Evolutionary conservation across 306 rosid species (phyloP), one percentile per base, ranked within the genome.

Genomic region (Echinosophora koreensis): DNA sequence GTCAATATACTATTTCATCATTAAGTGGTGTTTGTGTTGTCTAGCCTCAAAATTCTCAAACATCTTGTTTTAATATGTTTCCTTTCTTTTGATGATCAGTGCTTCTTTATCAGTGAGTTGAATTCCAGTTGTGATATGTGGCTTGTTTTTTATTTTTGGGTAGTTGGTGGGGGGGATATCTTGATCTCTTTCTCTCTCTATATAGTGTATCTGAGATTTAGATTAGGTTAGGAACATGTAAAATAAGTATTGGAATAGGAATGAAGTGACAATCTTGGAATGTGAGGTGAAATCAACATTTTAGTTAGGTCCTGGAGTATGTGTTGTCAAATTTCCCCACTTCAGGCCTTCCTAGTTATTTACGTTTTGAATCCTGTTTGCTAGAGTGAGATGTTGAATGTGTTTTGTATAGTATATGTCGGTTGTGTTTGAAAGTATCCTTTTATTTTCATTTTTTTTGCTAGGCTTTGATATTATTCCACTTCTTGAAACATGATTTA

Each of bases 401-500:
- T n/a, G n/a, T n/a, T n/a, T n/a, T n/a, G n/a, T n/a, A n/a, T n/a
- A n/a, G 11, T 42, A 12, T 66, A 10, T 66, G 38, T 44, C 38
- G 71, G 11, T 66, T 42, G 52, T 35, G 32, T 41, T 41, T 65
- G 52, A 17, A 15, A 3, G 52, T 66, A 17, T 66, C 18, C 16
- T 66, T 41, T 27, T 64, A 17, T 39, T 27, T 44, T 18, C 39
- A 22, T 22, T 22, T 28, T 42, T 56, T 44, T 13, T 13, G 13
- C 30, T 59, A 35, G 64, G 44, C 70, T 50, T 64, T 6, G 47
- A n/a, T n/a, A n/a, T n/a, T n/a, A n/a, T n/a, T n/a, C n/a, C n/a
- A n/a, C n/a, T n/a, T n/a, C n/a, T n/a, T n/a, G n/a, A n/a, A n/a
- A n/a, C n/a, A n/a, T n/a, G n/a, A n/a, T n/a, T n/a, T n/a, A n/a